Evolutionary conservation across 805 yeast species (phyloP), one percentile per base, ranked within the genome.

Genomic region (Wickerhamomyces hampshirensis): DNA sequence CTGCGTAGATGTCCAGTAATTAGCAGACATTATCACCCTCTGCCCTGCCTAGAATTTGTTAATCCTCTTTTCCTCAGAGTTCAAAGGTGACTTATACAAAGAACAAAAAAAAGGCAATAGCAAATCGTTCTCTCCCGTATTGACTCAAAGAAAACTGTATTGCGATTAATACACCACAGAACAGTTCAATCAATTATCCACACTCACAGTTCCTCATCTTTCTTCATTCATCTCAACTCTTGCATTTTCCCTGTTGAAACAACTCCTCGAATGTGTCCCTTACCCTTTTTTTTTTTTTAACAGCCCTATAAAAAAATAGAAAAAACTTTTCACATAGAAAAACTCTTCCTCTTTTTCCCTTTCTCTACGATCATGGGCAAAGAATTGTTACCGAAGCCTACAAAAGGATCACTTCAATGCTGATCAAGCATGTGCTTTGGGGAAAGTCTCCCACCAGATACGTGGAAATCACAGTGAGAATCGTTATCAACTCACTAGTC

Each of bases 1-100:
- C 53, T 89, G 97, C 2, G 94, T 76, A 3, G 95, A 85, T 13
- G 69, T 69, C 96, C 96, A 86, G 58, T 80, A 89, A 55, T 84
- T 84, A 0, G 95, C 95, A 2, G 93, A 79, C 96, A 65, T 62
- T 12, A 4, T 30, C 13, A 16, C 5, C 24, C 11, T 21, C 11
- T 21, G 11, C 10, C 24, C 11, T 21, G 10, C 7, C 7, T 21
- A 7, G n/a, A n/a, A n/a, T n/a, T n/a, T n/a, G n/a, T n/a, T n/a
- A n/a, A n/a, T n/a, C n/a, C n/a, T n/a, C n/a, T n/a, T n/a, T n/a
- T n/a, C n/a, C n/a, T n/a, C n/a, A n/a, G n/a, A n/a, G n/a, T n/a
- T n/a, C n/a, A n/a, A n/a, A n/a, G n/a, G n/a, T n/a, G n/a, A n/a
- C n/a, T n/a, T n/a, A n/a, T n/a, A n/a, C n/a, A n/a, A n/a, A n/a